Evolutionary conservation across 768 basidiomycete genomes (phyloP), one percentile per base, ranked within the genome.

Genomic region (Boletus subparvulus): DNA sequence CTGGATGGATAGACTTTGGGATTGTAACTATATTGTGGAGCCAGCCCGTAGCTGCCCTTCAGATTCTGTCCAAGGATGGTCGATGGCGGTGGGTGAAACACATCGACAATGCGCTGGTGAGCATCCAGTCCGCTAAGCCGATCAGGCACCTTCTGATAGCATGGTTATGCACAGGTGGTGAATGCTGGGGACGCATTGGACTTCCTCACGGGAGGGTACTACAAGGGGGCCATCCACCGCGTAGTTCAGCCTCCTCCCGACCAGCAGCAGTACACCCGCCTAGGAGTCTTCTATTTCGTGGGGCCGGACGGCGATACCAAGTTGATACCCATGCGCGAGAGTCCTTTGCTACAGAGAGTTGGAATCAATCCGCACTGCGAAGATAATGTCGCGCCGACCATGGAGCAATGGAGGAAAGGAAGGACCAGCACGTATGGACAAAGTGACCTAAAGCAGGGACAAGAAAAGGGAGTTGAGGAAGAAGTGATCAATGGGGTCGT

Each of bases 151-250:
- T 28, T 26, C 19, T 21, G 11, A 54, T 19, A 11, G 6, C 32
- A 30, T 17, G 14, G 37, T 50, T 45, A 8, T 26, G 19, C 17
- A 19, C 21, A 85, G 85, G 77, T 84, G 10, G 75, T 87, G 47
- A 86, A 86, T 50, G 76, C 80, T 0, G 85, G 84, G 6, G 85
- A 86, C 55, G 77, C 78, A 0, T 64, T 87, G 59, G 80, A 85
- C 50, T 83, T 85, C 62, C 74, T 86, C 21, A 83, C 82, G 2
- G 83, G 85, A 1, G 83, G 83, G 1, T 84, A 73, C 60, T 85
- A 85, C 68, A 77, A 75, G 33, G 80, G 78, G 13, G 85, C 84
- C 1, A 79, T 85, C 48, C 85, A 86, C 61, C 79, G 84, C 14
- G 84, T 86, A 17, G 74, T 83, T 4, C 81, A 81, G 60, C 85